phyloP scores from a whole-genome alignment of 164 flowering plant species.

The Stephania yunnanensis region DNA sequence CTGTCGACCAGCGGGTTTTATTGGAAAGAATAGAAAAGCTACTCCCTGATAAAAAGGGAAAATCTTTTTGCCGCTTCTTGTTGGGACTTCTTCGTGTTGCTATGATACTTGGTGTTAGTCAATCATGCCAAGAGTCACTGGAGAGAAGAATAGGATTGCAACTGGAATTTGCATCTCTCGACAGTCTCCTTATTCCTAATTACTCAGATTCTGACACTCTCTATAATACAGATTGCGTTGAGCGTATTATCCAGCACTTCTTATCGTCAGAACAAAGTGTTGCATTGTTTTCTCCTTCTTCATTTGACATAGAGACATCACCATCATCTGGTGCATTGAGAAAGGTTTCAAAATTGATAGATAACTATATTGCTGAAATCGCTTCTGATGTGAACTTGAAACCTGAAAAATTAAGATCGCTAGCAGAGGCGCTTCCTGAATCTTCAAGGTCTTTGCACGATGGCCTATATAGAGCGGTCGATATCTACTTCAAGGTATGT shows the following conservation, averaged over 20 bases:
- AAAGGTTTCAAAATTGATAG: conserved; percentile 70
- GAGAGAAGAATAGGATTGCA: conserved; percentile 85
- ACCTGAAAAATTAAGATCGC: conserved; percentile 58
- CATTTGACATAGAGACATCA: conserved; percentile 45
- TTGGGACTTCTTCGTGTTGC: conserved; percentile 83
- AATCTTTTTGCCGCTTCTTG: conserved; percentile 68
- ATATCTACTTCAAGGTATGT: conserved; percentile 84
- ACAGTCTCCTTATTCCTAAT: conserved; percentile 71
- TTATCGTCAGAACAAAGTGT: conserved; percentile 39
- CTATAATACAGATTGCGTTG: conserved; percentile 70
- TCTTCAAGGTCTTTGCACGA: conserved; percentile 81
- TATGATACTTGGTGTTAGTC: conserved; percentile 56
- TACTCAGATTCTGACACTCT: conserved; percentile 82
- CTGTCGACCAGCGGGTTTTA: conserved; percentile 57
- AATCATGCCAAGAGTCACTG: conserved; percentile 46
- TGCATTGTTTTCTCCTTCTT: conserved; percentile 53
- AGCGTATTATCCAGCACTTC: conserved; percentile 63
- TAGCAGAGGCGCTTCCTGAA: conserved; percentile 80
- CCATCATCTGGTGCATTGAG: conserved; percentile 50
- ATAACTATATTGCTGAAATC: conserved; percentile 79
- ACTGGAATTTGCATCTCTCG: conserved; percentile 72
- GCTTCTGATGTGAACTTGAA: conserved; percentile 91
- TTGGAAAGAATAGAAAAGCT: conserved; percentile 62
- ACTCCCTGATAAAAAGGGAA: conserved; percentile 78
- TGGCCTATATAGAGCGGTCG: conserved; percentile 90